phyloP scores from a whole-genome alignment of 2,329 filamentous ascomycete genomes.

The Exophiala sp. region DNA sequence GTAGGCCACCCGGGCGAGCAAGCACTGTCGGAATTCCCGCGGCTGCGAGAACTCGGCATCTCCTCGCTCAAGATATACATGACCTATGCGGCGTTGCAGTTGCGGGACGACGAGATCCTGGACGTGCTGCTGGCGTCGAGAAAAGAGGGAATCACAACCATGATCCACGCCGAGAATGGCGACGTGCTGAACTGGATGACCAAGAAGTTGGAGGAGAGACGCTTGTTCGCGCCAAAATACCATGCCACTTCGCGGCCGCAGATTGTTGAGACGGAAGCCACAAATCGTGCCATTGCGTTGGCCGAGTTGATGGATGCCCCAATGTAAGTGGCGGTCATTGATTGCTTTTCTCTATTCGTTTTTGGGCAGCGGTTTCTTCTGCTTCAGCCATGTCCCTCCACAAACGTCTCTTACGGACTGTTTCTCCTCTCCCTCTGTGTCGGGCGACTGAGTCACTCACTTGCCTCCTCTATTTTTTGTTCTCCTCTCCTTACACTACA shows the following conservation, averaged over 20 bases:
- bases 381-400: no score
- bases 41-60: conserved; percentile 38
- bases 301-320: conserved; percentile 47
- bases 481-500: no score
- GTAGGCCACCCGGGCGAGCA: conserved; percentile 47
- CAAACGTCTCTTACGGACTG: no score
- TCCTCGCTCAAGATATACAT: conserved; percentile 44
- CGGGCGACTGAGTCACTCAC: no score
- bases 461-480: no score
- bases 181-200: conserved; percentile 44
- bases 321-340: conserved; percentile 34
- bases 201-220: conserved; percentile 37
- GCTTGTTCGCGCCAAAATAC: conserved; percentile 40
- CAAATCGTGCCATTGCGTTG: conserved; percentile 43
- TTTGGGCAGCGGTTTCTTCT: not conserved
- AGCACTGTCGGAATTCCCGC: conserved; percentile 37
- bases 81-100: conserved; percentile 41
- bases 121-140: conserved; percentile 46
- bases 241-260: conserved; percentile 45
- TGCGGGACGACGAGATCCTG: conserved; percentile 41
- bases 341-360: not conserved
- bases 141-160: conserved; percentile 43
- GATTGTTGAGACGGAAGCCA: conserved; percentile 46
- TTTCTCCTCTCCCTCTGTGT: not conserved
- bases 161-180: conserved; percentile 47